Base-by-base conservation (phyloP, 2,329 filamentous ascomycete genomes). In the Dothistroma pini region DNA sequence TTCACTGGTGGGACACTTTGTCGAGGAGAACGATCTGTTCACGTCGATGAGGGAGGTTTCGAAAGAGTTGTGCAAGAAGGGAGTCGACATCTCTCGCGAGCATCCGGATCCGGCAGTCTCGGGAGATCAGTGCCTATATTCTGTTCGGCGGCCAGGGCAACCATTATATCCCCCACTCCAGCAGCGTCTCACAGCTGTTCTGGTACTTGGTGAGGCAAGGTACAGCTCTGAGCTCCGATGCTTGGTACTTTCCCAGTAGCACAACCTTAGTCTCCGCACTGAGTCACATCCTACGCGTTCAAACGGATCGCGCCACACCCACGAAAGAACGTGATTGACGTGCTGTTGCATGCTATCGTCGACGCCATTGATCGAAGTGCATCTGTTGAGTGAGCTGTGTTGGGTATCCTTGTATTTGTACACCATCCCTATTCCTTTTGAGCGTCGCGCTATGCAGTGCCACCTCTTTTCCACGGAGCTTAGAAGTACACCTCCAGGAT, bases 401-500 rank as follows among this genome's bases (percentile, higher is more conserved):
- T 29, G 47, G 48, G 50, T 58, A 58, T 58, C 34, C 35, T 48
- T 31, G 35, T 49, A 48, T 7, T 16, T 16, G 32, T 25, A 55
- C 12, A 21, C 29, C n/a, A 6, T 32, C 4, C 29, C 4, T 31
- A 1, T 1, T n/a, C 22, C 29, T n/a, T n/a, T 25, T 54, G 34
- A 38, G 41, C 50, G 50, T 31, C 34, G 35, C 48, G 22, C 54
- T 41, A 58, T 53, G 49, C 50, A 32, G 19, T 16, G 2, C 51
- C 51, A 35, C 19, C 51, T 53, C 51, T 3, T 52, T 31, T 16
- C 16, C 16, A 32, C 12, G 7, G 8, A 31, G 38, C 31, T 63
- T 65, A 69, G 71, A 79, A 88, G 69, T 82, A 87, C 62, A 70
- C 73, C 54, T 74, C 69, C 16, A 84, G 71, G 62, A 91, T 78